Base-by-base conservation (phyloP, 1,139 yeast species). In the Sugiyamaella japonica region DNA sequence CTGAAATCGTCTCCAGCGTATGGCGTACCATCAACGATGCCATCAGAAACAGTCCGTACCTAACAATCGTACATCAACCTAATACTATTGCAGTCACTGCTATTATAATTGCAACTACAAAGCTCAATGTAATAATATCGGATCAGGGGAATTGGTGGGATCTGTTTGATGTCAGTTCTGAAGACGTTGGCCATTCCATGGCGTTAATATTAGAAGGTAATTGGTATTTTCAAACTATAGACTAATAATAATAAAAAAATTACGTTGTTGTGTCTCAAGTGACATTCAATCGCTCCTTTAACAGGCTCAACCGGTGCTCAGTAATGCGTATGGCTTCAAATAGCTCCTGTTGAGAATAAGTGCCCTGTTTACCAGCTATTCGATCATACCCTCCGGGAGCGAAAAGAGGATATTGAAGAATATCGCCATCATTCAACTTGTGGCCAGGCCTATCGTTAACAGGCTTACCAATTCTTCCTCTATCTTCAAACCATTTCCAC, bases 401-500 rank as follows among this genome's bases (percentile, higher is more conserved):
- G 39, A 50, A 39, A 36, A 50, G 25, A 23, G 53, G 53, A 29
- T 25, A 50, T 9, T 36, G 48, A 25, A 50, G 40, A n/a, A 50
- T 38, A 29, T 44, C 49, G 12, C 47, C 17, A 31, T 51, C 54
- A 10, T 39, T 28, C 16, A 44, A 32, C 15, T n/a, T 42, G 3
- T 38, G 28, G 7, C 16, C 16, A n/a, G 43, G 45, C 29, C 29
- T 49, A 9, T 49, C 20, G 6, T 23, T 32, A 10, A 29, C 9
- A 7, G 51, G 44, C 16, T 28, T 17, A 5, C 48, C 48, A 31
- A 48, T 50, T n/a, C 45, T 42, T 15, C 48, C 77, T 51, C 87
- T 77, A 46, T 79, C 80, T 54, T 83, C 81, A 44, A 89, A 78
- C 97, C 97, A 90, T 50, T 82, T 78, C 96, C 97, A 90, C 55